Evolutionary conservation across 176 grass and related monocot genomes (phyloP).

Genomic region (Microstegium vimineum): DNA sequence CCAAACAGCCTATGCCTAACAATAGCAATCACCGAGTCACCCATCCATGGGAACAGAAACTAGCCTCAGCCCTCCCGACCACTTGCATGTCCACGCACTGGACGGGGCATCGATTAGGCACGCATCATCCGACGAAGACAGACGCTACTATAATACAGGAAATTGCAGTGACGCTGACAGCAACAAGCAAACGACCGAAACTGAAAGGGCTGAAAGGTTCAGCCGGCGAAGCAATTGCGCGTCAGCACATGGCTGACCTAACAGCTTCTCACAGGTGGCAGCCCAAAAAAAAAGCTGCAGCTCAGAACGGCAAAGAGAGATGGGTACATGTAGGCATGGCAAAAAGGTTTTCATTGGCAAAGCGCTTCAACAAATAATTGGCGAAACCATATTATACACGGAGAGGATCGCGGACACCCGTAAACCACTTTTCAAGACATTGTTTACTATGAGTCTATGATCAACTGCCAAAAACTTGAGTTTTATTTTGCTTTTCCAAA

Average conservation of each 20-base stretch:
- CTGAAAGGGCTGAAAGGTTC: slow-evolving; percentile 23
- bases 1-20: slow-evolving; percentile 21
- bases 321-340: neutral
- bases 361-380: slow-evolving; percentile 37
- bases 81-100: slow-evolving; percentile 20
- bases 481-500: slow-evolving; percentile 42
- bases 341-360: neutral
- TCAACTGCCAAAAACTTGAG: slow-evolving; percentile 24
- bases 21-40: neutral
- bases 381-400: slow-evolving; percentile 35
- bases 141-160: neutral
- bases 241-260: slow-evolving; percentile 29
- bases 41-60: neutral
- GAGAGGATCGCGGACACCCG: neutral
- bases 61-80: neutral
- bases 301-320: slow-evolving; percentile 8
- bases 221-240: slow-evolving; percentile 11
- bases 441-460: slow-evolving; percentile 15
- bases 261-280: neutral
- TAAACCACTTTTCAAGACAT: slow-evolving; percentile 8
- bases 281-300: slow-evolving; percentile 10
- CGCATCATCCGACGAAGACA: slow-evolving; percentile 28
- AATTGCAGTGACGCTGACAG: slow-evolving; percentile 5
- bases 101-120: neutral
- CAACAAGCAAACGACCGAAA: slow-evolving; percentile 26